Evolutionary conservation across 2,329 filamentous ascomycete species (phyloP).

Genomic region (Claviceps quebecensis): DNA sequence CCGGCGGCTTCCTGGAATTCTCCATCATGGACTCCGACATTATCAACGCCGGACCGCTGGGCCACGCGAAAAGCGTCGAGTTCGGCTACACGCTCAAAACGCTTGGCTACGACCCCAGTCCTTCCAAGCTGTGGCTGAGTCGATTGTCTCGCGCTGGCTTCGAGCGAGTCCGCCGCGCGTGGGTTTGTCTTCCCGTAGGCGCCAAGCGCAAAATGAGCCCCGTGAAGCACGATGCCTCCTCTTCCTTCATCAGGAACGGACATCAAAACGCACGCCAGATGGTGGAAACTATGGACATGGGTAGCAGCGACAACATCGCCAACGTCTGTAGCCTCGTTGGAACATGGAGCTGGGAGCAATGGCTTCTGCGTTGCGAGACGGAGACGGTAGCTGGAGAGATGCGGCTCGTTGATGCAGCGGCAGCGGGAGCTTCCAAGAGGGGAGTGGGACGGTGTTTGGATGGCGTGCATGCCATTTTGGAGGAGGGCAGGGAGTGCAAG

Average conservation of each 20-base stretch:
- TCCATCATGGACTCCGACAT: constrained; percentile 81
- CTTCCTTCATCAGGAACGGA: constrained; percentile 13
- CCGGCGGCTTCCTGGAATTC: constrained; percentile 86
- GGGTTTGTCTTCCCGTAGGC: constrained; percentile 81
- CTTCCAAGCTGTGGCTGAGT: constrained; percentile 67
- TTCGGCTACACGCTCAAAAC: constrained; percentile 84
- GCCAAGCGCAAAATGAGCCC: constrained; percentile 21
- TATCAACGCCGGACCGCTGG: constrained; percentile 66
- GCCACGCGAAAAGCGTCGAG: constrained; percentile 73
- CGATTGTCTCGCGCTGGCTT: constrained; percentile 67
- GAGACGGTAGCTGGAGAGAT: constrained; percentile 62
- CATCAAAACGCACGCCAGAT: constrained; percentile 30
- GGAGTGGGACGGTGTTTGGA: constrained; percentile 47
- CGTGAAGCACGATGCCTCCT: constrained; percentile 21
- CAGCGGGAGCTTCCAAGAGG: constrained; percentile 33
- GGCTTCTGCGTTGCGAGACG: constrained; percentile 76
- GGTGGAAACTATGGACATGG: constrained; percentile 48
- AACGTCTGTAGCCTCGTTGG: constrained; percentile 70
- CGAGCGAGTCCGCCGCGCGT: constrained; percentile 65
- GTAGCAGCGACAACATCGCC: constrained; percentile 58
- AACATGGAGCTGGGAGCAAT: constrained; percentile 89
- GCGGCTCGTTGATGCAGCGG: constrained; percentile 38
- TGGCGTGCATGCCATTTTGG: constrained; percentile 44
- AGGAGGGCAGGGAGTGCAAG: constrained; percentile 46
- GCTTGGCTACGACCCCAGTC: constrained; percentile 74